Base-by-base conservation (phyloP, 805 yeast genomes). In the Kuraishia ogatae region DNA sequence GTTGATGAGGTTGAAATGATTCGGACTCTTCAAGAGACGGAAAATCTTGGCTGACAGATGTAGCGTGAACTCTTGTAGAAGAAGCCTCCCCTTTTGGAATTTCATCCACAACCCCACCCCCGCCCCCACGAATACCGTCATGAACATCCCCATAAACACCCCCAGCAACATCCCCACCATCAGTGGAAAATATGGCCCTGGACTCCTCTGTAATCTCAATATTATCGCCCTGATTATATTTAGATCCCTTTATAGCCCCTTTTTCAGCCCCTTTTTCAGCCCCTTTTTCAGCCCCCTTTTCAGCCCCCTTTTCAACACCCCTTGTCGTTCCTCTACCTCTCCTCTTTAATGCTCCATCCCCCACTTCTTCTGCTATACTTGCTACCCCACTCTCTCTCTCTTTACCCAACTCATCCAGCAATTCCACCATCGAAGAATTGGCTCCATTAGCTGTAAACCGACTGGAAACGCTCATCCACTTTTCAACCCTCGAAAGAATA, bases 381-480 rank as follows among this genome's bases (percentile, higher is more conserved):
- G 15, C 39, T 7, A 20, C 29, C 22, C 39, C 43, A 43, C 21
- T 47, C 22, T 35, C 75, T 53, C 69, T 75, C 58, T 80, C 83
- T 53, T 74, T 73, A 10, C 79, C 84, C 54, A 81, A 72, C 64
- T 82, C 84, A 59, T 82, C 79, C 55, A 77, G 64, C 50, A 82
- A 67, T 46, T 75, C 76, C 56, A 81, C 70, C 69, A 81, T 79
- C 15, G 85, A 83, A 57, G 77, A 76, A n/a, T 75, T 70, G 49
- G 82, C 84, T 19, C 85, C 84, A 29, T 72, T 75, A 57, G 79
- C 69, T n/a, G 65, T 64, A 59, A 73, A 70, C 39, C 63, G 64
- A 53, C 63, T 65, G 17, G 73, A 69, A 20, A 70, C 70, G 46
- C 67, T 66, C 74, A 71, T 71, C 75, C 75, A 71, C 58, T 67